Conservation (phyloP, 2,329 filamentous ascomycete genomes). For the Botrytis squamosa region DNA sequence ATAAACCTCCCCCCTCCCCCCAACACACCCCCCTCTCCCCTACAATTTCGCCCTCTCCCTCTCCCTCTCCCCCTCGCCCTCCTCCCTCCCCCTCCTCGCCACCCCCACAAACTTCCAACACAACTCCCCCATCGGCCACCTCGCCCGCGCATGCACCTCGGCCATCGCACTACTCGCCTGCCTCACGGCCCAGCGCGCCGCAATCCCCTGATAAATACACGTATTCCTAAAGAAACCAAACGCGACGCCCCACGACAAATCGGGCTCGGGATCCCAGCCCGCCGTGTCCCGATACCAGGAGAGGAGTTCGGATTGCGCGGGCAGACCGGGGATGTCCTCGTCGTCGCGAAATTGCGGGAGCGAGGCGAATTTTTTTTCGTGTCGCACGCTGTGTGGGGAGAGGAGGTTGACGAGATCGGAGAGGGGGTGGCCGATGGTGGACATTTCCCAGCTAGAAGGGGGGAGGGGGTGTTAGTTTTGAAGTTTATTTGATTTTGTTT, state of each 20-base stretch:
- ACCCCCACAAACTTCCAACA: slow-evolving; percentile 72
- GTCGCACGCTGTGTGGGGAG: slow-evolving; percentile 45
- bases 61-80: slow-evolving; percentile 19
- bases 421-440: slow-evolving; percentile 92
- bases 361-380: slow-evolving; percentile 35
- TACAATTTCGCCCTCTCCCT: slow-evolving; percentile 44
- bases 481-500: neutral
- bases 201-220: slow-evolving; percentile 81
- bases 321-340: slow-evolving; percentile 52
- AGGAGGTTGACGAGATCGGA: slow-evolving; percentile 84
- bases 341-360: slow-evolving; percentile 42
- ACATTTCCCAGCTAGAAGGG: slow-evolving; percentile 81
- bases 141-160: slow-evolving; percentile 65
- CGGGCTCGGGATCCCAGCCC: slow-evolving; percentile 68
- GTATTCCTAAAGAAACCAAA: slow-evolving; percentile 62
- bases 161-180: slow-evolving; percentile 90
- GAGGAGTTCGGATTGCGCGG: slow-evolving; percentile 56
- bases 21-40: neutral
- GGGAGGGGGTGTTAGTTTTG: neutral
- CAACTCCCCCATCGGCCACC: slow-evolving; percentile 70
- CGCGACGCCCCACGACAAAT: slow-evolving; percentile 60
- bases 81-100: slow-evolving; percentile 42
- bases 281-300: slow-evolving; percentile 66
- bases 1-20: too few relatives aligned
- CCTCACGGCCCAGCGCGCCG: slow-evolving; percentile 76